These are phyloP conservation scores for Hemileccinum hortonii DNA, from an alignment of 1,284 basidiomycete species.

Conservation along the genomic window DNA sequence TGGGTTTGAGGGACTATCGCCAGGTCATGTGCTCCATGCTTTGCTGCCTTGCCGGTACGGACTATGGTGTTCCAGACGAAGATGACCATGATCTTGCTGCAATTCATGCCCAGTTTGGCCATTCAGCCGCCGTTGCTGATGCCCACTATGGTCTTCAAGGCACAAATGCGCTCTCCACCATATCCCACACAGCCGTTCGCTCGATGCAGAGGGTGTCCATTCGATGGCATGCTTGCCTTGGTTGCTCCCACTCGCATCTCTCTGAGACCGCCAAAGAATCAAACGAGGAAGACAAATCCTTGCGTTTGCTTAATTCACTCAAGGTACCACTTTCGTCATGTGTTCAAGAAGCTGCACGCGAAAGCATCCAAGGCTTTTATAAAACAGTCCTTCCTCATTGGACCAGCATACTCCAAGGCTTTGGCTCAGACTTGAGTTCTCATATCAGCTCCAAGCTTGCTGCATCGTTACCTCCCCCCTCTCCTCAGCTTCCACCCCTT, in stretches of 20 bases:
- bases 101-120: slow-evolving; percentile 4
- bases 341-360: neutral
- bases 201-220: slow-evolving; percentile 4
- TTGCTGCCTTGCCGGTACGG: neutral
- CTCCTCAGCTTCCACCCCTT: neutral
- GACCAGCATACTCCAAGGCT: slow-evolving; percentile 1
- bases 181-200: neutral
- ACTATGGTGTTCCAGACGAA: neutral
- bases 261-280: no score
- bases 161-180: neutral
- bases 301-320: neutral
- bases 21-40: slow-evolving; percentile 14
- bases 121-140: neutral
- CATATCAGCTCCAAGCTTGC: neutral
- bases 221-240: slow-evolving; percentile 3
- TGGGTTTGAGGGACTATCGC: neutral
- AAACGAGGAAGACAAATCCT: no score
- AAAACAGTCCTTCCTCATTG: neutral
- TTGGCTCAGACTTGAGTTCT: neutral
- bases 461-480: no score
- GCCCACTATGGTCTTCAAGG: slow-evolving; percentile 10
- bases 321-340: neutral
- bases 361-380: neutral
- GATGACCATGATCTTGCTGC: neutral
- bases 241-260: neutral